These are phyloP conservation scores for Ephemerocybe angulata DNA, from an alignment of 768 basidiomycete species.

Conservation along the genomic window DNA sequence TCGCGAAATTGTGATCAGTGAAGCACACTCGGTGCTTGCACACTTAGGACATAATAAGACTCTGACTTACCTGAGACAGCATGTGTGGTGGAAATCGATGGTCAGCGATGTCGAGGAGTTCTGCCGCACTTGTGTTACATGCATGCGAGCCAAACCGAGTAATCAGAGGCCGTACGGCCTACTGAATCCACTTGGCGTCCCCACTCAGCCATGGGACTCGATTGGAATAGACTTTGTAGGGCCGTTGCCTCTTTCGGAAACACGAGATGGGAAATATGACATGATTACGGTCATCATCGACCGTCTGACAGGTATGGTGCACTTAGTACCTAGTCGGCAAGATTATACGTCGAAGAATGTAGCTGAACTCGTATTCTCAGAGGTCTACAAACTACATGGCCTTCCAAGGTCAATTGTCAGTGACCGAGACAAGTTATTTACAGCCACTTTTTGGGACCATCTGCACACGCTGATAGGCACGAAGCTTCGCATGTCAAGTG, in stretches of 20 bases:
- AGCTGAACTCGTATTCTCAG: conserved; percentile 9
- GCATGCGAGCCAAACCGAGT: conserved; percentile 11
- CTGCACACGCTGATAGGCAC: conserved; percentile 13
- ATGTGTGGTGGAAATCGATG: conserved; percentile 38
- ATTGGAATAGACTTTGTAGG: conserved; percentile 12
- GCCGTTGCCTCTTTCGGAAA: conserved; percentile 13
- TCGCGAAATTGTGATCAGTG: conserved; percentile 27
- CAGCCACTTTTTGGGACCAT: conserved; percentile 27
- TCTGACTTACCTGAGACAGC: conserved; percentile 20
- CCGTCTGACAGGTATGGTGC: conserved; percentile 17
- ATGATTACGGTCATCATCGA: conserved; percentile 25
- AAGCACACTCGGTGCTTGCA: conserved; percentile 33
- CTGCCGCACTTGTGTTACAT: conserved; percentile 25
- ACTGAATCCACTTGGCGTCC: conserved; percentile 19
- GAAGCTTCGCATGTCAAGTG: conserved; percentile 12
- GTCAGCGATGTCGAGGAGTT: conserved; percentile 16
- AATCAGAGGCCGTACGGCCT: conserved; percentile 18
- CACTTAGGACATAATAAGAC: conserved; percentile 33
- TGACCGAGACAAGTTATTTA: conserved; percentile 30
- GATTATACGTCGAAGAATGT: conserved; percentile 9
- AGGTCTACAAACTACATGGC: conserved; percentile 12
- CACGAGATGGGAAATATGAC: conserved; percentile 20
- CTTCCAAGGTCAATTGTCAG: conserved; percentile 22
- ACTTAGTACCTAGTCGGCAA: conserved; percentile 11
- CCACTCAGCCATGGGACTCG: conserved; percentile 13